Conservation (phyloP, 345 rosid genomes). For the Gossypium australe region DNA sequence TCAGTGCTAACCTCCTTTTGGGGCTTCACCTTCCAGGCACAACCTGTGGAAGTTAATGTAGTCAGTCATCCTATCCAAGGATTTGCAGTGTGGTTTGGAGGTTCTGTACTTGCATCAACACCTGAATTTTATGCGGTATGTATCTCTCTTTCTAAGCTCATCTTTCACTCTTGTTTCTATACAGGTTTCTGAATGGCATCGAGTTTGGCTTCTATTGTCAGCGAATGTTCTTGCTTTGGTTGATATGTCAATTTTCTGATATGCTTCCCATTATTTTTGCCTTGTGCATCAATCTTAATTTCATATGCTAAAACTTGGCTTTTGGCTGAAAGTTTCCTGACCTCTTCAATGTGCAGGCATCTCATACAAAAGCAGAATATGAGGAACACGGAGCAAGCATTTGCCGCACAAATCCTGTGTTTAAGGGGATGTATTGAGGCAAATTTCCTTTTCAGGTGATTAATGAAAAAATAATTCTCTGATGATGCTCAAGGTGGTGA, state of each 20-base stretch:
- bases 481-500: slow-evolving; percentile 5
- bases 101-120: slow-evolving; percentile 96
- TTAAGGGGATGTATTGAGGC: slow-evolving; percentile 92
- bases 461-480: background rate
- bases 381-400: slow-evolving; percentile 98
- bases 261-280: background rate
- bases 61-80: slow-evolving; percentile 94
- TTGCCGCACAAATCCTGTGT: slow-evolving; percentile 98
- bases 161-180: background rate
- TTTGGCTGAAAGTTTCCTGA: background rate
- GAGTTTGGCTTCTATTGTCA: background rate
- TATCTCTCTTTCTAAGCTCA: slow-evolving; percentile 5
- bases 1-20: background rate
- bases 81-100: slow-evolving; percentile 99
- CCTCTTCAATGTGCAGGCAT: slow-evolving; percentile 48
- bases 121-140: slow-evolving; percentile 90
- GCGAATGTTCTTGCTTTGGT: background rate
- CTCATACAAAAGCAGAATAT: slow-evolving; percentile 96
- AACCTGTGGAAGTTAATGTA: slow-evolving; percentile 93
- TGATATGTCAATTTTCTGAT: background rate
- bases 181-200: background rate
- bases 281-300: background rate
- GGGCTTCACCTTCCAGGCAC: slow-evolving; percentile 40
- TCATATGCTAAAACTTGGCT: background rate
- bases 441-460: slow-evolving; percentile 13